Conservation (phyloP, 257 asterid species). For the Salvia splendens region DNA sequence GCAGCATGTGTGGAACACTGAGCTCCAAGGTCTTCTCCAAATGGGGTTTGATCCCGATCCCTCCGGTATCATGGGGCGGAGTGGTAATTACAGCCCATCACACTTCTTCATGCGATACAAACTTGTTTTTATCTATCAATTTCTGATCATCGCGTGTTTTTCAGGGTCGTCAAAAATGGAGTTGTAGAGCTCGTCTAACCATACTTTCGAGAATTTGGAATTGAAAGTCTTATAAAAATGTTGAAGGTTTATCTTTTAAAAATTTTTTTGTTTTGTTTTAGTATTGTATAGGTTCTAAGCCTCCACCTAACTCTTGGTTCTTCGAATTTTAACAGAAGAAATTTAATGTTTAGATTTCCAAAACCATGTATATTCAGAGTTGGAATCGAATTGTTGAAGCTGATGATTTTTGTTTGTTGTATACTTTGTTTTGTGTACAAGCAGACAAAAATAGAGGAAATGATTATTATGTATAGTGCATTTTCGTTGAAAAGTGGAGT, state of each 20-base stretch:
- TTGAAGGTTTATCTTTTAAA: slow-evolving; percentile 32
- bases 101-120: neutral
- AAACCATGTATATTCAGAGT: slow-evolving; percentile 48
- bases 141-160: slow-evolving; percentile 1
- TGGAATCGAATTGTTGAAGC: slow-evolving; percentile 39
- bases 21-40: slow-evolving; percentile 65
- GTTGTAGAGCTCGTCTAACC: slow-evolving; percentile 44
- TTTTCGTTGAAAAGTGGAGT: no score
- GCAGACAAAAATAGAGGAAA: no score
- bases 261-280: slow-evolving; percentile 3
- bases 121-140: neutral
- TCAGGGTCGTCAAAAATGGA: slow-evolving; percentile 59
- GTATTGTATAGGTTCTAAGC: slow-evolving; percentile 64
- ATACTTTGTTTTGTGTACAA: no score
- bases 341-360: slow-evolving; percentile 42
- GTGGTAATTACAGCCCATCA: slow-evolving; percentile 43
- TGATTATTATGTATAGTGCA: no score
- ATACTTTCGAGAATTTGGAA: slow-evolving; percentile 23
- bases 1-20: slow-evolving; percentile 67
- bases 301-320: slow-evolving; percentile 58
- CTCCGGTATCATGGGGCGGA: slow-evolving; percentile 55
- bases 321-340: slow-evolving; percentile 86
- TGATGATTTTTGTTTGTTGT: slow-evolving; percentile 39
- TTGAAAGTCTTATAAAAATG: no score
- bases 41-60: slow-evolving; percentile 68